Percentiles rank a stretch among this genome's conserved stretches.
phyloP scores from a whole-genome alignment of 352 stramenopile genomes.

The Phytopythium helicoides region DNA sequence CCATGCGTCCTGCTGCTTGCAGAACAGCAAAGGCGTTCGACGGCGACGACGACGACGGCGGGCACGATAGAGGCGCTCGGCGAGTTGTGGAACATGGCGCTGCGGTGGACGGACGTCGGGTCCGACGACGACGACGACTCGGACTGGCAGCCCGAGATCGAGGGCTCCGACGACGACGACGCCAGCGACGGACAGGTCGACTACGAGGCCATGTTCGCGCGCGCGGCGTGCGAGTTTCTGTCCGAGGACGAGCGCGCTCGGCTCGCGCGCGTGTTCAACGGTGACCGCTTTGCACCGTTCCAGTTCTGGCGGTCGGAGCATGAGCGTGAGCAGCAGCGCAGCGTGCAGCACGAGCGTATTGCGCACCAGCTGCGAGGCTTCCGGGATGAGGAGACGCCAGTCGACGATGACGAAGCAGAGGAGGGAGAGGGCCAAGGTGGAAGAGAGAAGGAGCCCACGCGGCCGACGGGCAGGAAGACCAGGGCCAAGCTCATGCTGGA shows the following conservation, averaged over 20 bases:
- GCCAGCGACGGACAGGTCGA: conserved; percentile 27
- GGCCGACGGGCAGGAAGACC: conserved; percentile 14
- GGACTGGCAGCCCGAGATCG: conserved; percentile 12
- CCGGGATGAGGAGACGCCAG: conserved; percentile 20
- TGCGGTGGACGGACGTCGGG: conserved; percentile 7
- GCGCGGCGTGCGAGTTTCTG: conserved; percentile 31
- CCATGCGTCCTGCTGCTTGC: no score
- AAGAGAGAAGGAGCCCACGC: not conserved
- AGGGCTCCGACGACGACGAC: conserved; percentile 17
- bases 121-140: conserved; percentile 6
- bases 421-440: no score
- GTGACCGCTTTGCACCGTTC: conserved; percentile 52
- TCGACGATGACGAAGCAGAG: no score
- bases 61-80: conserved; percentile 1
- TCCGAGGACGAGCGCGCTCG: conserved; percentile 43
- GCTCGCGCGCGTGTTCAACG: conserved; percentile 68
- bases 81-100: conserved; percentile 3
- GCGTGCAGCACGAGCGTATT: conserved; percentile 54
- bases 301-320: conserved; percentile 60
- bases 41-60: no score
- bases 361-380: conserved; percentile 65
- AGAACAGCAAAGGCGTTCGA: no score
- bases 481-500: conserved; percentile 36
- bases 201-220: conserved; percentile 22
- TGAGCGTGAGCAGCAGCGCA: conserved; percentile 49